These are phyloP conservation scores for Flaveria sonorensis DNA, from an alignment of 129 eudicot species.

Conservation along the genomic window DNA sequence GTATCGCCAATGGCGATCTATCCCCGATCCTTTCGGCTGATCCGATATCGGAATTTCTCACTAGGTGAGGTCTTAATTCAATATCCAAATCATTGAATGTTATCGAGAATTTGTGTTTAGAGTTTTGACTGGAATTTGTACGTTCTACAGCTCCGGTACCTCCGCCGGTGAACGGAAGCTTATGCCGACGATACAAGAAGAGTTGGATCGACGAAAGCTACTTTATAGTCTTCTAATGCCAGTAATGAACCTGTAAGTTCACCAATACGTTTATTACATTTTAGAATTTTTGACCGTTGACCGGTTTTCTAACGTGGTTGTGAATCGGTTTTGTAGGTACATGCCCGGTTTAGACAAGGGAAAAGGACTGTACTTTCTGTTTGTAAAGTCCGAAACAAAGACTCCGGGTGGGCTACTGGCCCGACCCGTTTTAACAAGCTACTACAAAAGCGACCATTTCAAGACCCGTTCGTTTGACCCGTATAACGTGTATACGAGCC, in stretches of 20 bases:
- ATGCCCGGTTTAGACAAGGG: constrained; percentile 91
- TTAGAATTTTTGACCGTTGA: not conserved
- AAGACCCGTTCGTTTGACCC: constrained; percentile 93
- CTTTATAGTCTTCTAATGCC: constrained; percentile 98
- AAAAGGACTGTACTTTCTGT: constrained; percentile 86
- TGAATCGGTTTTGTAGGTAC: constrained; percentile 49
- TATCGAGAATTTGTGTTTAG: not conserved
- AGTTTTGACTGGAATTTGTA: not conserved
- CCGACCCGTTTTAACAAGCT: constrained; percentile 92
- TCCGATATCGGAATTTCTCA: constrained; percentile 90
- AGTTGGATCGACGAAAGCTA: constrained; percentile 87
- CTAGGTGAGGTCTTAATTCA: constrained; percentile 45
- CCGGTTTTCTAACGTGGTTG: not conserved
- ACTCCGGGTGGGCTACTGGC: constrained; percentile 91
- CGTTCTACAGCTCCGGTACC: constrained; percentile 75
- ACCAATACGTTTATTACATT: not conserved
- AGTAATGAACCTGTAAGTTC: constrained; percentile 93
- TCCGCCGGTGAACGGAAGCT: constrained; percentile 95
- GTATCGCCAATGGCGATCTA: constrained; percentile 85
- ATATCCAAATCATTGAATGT: too few relatives aligned
- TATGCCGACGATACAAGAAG: constrained; percentile 92
- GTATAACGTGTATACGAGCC: constrained; percentile 85
- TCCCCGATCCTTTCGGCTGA: constrained; percentile 76
- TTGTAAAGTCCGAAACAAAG: constrained; percentile 82
- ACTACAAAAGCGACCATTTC: constrained; percentile 91